Percentiles rank a stretch among this genome's conserved stretches.
Evolutionary conservation across 805 yeast species (phyloP).

Genomic region (Cyberlindnera amylophila): DNA sequence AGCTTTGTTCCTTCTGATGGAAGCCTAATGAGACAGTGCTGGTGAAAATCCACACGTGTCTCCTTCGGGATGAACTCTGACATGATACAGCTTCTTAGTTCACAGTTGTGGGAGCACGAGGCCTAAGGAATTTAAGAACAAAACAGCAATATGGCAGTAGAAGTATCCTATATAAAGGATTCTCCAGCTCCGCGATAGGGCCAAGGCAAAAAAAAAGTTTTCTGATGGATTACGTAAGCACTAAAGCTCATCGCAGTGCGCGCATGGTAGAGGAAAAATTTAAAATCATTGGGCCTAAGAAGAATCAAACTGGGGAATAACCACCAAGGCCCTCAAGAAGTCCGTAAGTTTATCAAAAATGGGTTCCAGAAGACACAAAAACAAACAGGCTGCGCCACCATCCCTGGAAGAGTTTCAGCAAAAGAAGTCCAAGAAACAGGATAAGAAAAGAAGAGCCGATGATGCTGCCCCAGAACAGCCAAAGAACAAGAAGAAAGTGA

Average conservation of each 20-base stretch:
- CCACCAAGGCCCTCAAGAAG: too few species aligned
- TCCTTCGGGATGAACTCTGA: conserved; percentile 8
- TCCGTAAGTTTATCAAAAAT: conserved; percentile 33
- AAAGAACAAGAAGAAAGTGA: conserved; percentile 24
- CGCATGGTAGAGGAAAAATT: conserved; percentile 1
- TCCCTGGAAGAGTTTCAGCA: conserved; percentile 74
- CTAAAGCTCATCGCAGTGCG: conserved; percentile 2
- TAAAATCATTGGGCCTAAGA: not conserved
- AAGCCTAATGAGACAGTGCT: conserved; percentile 57
- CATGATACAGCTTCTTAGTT: not conserved
- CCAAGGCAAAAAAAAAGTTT: not conserved
- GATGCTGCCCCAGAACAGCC: conserved; percentile 28
- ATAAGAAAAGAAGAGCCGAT: conserved; percentile 33
- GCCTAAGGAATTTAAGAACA: too few species aligned
- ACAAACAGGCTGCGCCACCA: conserved; percentile 93
- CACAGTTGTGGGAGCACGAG: too few species aligned
- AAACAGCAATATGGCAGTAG: too few species aligned
- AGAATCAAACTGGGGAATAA: too few species aligned
- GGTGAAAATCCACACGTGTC: conserved; percentile 24
- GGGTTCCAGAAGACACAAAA: conserved; percentile 88
- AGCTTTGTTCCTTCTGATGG: conserved; percentile 82
- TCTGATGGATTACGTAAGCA: conserved; percentile 1
- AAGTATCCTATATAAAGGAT: too few species aligned
- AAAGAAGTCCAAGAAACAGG: conserved; percentile 34
- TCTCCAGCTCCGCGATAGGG: too few species aligned